Base-by-base conservation (phyloP, 140 eudicot species). In the Erigeron philadelphicus region DNA sequence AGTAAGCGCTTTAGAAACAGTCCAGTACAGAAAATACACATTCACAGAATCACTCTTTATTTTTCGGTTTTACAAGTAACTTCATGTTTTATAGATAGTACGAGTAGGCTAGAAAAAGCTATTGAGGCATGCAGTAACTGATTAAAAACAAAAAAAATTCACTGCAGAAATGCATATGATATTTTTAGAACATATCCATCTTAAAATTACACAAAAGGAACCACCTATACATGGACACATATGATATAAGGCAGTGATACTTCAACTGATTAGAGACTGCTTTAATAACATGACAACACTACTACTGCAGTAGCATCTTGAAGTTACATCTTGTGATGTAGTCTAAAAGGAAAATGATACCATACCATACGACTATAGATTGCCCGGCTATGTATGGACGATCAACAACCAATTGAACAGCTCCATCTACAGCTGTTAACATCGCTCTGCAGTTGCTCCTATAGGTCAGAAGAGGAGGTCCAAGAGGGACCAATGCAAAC, bases 401-500 rank as follows among this genome's bases (percentile, higher is more conserved):
- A 76, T 93, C 98, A 60, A 93, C 95, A 73, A 93, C 90, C 78
- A 93, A 81, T 73, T 89, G 95, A 73, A 93, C 96, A 64, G 88
- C 88, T 71, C 87, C 90, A 58, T 93, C 90, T 71, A 72, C 93
- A 65, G 98, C 96, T 47, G 95, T 89, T 75, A 93, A 67, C 98
- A 92, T 92, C 3, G 98, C 95, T 82, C 81, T 86, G 82, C 98
- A 86, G 72, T 81, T 93, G 90, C 98, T 89, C 70, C 87, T 78
- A 60, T 93, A 93, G 60, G 96, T 81, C 80, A 93, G 78, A 60
- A 93, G 74, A 6, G 98, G 98, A 66, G 98, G 98, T 71, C 98
- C 98, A 72, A 93, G 84, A 44, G 98, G 98, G 66, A 93, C 98
- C 84, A 93, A 81, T 44, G 98, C 98, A 89, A 93, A 93, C 84